Evolutionary conservation across 345 rosid genomes (phyloP).

Genomic region (Pistacia integerrima): DNA sequence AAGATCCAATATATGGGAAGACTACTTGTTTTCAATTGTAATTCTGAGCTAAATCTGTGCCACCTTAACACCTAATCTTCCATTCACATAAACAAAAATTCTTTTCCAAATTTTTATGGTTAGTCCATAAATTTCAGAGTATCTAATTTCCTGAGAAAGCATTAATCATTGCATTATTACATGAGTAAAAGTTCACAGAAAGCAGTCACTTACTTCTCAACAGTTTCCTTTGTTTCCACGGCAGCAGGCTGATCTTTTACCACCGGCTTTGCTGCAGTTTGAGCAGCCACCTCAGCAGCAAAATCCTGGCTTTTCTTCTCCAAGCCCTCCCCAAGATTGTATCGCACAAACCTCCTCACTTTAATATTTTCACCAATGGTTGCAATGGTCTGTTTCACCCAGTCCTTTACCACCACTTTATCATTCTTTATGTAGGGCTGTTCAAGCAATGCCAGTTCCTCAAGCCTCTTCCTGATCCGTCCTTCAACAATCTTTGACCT

Average conservation of each 20-base stretch:
- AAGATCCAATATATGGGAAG: neutral
- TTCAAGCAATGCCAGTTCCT: slow-evolving; percentile 85
- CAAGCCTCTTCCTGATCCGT: slow-evolving; percentile 84
- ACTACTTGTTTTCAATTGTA: neutral
- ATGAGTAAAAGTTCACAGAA: slow-evolving; percentile 1
- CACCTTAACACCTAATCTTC: neutral
- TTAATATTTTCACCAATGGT: slow-evolving; percentile 94
- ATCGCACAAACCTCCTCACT: slow-evolving; percentile 80
- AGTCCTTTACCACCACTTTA: slow-evolving; percentile 82
- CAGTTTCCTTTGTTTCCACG: slow-evolving; percentile 55
- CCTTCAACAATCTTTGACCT: slow-evolving; percentile 92
- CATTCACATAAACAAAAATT: neutral
- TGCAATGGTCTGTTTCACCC: slow-evolving; percentile 88
- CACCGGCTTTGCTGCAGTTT: slow-evolving; percentile 65
- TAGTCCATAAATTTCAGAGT: neutral
- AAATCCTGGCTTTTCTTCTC: slow-evolving; percentile 93
- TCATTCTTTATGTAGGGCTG: slow-evolving; percentile 94
- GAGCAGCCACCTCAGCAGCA: slow-evolving; percentile 97
- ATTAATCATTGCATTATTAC: neutral
- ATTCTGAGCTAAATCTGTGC: neutral
- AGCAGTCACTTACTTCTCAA: slow-evolving; percentile 52
- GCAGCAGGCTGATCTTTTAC: slow-evolving; percentile 55
- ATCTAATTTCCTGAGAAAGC: neutral
- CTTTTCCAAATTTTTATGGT: neutral
- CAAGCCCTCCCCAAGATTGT: slow-evolving; percentile 92